Evolutionary conservation across 2,329 filamentous ascomycete genomes (phyloP).

Genomic region (Beauveria scarabaeidicola): DNA sequence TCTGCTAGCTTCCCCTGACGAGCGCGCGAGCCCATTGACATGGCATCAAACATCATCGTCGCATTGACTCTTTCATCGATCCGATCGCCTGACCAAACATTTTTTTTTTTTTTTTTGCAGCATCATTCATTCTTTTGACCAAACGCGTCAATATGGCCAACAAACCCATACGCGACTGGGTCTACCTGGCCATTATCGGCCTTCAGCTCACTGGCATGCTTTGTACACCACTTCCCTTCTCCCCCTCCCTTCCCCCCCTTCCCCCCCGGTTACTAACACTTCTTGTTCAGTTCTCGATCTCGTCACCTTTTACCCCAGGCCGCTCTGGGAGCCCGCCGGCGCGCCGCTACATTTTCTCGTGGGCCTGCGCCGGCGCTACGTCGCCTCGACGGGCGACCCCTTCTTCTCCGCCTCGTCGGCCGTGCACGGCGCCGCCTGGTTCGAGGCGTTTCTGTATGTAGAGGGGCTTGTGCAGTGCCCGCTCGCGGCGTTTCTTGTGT

Average conservation of each 20-base stretch:
- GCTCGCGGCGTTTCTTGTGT: conserved; percentile 38
- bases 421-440: conserved; percentile 36
- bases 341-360: conserved; percentile 41
- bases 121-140: too few species aligned
- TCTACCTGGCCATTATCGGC: conserved; percentile 27
- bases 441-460: conserved; percentile 40
- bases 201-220: conserved; percentile 29
- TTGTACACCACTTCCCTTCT: conserved; percentile 17
- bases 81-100: background rate
- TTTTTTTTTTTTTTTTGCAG: background rate
- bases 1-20: background rate
- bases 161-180: conserved; percentile 22
- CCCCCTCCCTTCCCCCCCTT: background rate
- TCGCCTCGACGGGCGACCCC: conserved; percentile 42
- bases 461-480: conserved; percentile 45
- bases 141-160: background rate
- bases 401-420: conserved; percentile 34
- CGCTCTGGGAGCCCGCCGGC: conserved; percentile 32
- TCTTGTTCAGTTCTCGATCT: conserved; percentile 41
- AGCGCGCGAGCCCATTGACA: background rate
- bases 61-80: background rate
- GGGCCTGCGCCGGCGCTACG: conserved; percentile 38
- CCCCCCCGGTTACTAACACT: background rate
- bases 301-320: conserved; percentile 41
- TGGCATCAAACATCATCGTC: background rate